phyloP scores from a whole-genome alignment of 176 grass and related monocot species.

The Musa schizocarpa region DNA sequence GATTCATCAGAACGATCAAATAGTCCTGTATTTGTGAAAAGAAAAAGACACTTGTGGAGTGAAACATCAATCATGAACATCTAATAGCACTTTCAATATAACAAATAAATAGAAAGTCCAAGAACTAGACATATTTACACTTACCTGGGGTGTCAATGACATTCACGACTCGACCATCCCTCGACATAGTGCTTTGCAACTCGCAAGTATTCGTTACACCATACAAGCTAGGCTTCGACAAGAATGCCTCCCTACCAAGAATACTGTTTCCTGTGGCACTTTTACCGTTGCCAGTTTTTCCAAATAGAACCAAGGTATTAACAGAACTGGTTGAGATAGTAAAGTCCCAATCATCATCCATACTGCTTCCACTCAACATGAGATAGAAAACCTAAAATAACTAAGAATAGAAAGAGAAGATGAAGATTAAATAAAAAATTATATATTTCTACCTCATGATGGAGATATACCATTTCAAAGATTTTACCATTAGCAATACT shows the following conservation, averaged over 20 bases:
- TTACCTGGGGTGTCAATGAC: slow-evolving; percentile 52
- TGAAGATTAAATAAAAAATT: no score
- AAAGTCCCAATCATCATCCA: slow-evolving; percentile 70
- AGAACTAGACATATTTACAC: no score
- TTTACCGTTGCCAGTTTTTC: slow-evolving; percentile 37
- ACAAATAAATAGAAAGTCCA: no score
- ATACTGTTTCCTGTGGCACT: slow-evolving; percentile 44
- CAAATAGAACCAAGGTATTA: slow-evolving; percentile 28
- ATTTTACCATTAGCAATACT: no score
- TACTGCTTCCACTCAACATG: slow-evolving; percentile 40
- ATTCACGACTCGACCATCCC: slow-evolving; percentile 28
- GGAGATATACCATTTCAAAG: no score
- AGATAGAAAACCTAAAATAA: slow-evolving; percentile 2
- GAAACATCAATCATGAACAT: neutral
- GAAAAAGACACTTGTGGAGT: neutral
- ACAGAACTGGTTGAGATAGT: slow-evolving; percentile 26
- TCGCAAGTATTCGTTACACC: slow-evolving; percentile 29
- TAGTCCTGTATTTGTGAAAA: slow-evolving; percentile 26
- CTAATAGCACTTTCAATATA: no score
- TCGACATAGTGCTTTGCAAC: slow-evolving; percentile 23
- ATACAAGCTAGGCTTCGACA: neutral
- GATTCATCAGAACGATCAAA: slow-evolving; percentile 35
- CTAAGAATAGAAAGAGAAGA: no score
- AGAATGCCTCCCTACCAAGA: slow-evolving; percentile 23
- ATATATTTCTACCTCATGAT: no score